phyloP scores from a whole-genome alignment of 805 yeast genomes.

The Pichia exigua region DNA sequence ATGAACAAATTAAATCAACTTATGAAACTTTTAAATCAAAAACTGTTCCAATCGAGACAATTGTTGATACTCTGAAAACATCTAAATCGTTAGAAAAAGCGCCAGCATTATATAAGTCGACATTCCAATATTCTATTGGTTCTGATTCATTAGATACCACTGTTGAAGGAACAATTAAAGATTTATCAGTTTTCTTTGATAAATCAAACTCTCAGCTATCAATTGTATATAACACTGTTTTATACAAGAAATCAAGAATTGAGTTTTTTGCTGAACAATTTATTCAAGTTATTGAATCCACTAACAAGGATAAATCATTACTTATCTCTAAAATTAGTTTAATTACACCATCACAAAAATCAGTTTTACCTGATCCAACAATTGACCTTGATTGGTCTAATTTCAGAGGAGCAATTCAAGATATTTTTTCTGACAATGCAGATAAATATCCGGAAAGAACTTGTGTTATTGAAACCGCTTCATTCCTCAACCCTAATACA shows the following conservation, averaged over 20 bases:
- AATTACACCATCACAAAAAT: constrained; percentile 56
- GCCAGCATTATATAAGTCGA: constrained; percentile 58
- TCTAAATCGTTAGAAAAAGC: constrained; percentile 43
- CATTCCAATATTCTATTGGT: constrained; percentile 41
- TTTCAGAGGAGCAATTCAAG: constrained; percentile 94
- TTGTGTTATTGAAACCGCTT: constrained; percentile 89
- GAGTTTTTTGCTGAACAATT: constrained; percentile 68
- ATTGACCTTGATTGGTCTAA: constrained; percentile 81
- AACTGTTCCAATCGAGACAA: constrained; percentile 44
- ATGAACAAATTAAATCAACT: constrained; percentile 36
- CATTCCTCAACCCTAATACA: constrained; percentile 45
- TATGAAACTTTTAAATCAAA: constrained; percentile 28
- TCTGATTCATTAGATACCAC: constrained; percentile 35
- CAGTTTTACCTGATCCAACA: constrained; percentile 79
- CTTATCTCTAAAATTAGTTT: constrained; percentile 57
- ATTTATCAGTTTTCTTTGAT: constrained; percentile 51
- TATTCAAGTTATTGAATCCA: constrained; percentile 38
- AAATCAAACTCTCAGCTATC: constrained; percentile 30
- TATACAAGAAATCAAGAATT: constrained; percentile 66
- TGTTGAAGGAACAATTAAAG: constrained; percentile 51
- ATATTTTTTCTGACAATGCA: constrained; percentile 86
- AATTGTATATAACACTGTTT: constrained; percentile 65
- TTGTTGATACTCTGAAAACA: constrained; percentile 44
- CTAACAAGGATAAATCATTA: constrained; percentile 29
- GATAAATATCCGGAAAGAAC: constrained; percentile 73